Conservation (phyloP, 345 rosid species). For the Nasturtium officinale region DNA sequence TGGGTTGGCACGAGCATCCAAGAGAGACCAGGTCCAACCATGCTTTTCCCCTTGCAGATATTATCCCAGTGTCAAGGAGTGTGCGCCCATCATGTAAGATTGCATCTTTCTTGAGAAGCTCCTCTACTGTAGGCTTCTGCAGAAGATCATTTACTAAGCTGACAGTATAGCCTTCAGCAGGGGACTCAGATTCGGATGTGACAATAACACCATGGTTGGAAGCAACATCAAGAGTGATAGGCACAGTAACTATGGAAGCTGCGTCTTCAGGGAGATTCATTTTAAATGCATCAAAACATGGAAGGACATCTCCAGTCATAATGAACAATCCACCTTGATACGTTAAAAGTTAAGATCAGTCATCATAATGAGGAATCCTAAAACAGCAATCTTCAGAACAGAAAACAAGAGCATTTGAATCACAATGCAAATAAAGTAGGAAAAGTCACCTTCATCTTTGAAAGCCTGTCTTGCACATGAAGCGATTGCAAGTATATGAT, state of each 20-base stretch:
- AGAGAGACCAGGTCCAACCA: conserved; percentile 80
- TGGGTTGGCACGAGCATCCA: conserved; percentile 73
- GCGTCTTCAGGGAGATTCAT: conserved; percentile 80
- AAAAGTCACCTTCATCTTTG: conserved; percentile 57
- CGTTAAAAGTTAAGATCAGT: background rate
- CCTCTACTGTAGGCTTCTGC: conserved; percentile 80
- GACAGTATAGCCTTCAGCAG: conserved; percentile 47
- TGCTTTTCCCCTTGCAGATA: conserved; percentile 88
- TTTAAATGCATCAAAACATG: conserved; percentile 88
- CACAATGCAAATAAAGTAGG: background rate
- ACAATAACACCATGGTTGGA: conserved; percentile 95
- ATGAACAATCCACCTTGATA: conserved; percentile 80
- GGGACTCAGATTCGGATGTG: conserved; percentile 58
- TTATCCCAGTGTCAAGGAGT: conserved; percentile 92
- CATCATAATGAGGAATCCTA: background rate
- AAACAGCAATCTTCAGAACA: background rate
- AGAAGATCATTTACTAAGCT: conserved; percentile 79
- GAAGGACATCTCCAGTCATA: conserved; percentile 99
- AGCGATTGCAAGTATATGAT: conserved; percentile 94
- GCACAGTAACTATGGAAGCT: conserved; percentile 86
- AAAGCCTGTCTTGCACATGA: conserved; percentile 91
- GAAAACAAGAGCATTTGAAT: background rate
- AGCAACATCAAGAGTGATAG: conserved; percentile 93
- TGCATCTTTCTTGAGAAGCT: conserved; percentile 73
- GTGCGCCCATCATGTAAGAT: conserved; percentile 87